These are phyloP conservation scores for Dacryopinax spathularia DNA, from an alignment of 768 basidiomycete genomes.

Conservation along the genomic window DNA sequence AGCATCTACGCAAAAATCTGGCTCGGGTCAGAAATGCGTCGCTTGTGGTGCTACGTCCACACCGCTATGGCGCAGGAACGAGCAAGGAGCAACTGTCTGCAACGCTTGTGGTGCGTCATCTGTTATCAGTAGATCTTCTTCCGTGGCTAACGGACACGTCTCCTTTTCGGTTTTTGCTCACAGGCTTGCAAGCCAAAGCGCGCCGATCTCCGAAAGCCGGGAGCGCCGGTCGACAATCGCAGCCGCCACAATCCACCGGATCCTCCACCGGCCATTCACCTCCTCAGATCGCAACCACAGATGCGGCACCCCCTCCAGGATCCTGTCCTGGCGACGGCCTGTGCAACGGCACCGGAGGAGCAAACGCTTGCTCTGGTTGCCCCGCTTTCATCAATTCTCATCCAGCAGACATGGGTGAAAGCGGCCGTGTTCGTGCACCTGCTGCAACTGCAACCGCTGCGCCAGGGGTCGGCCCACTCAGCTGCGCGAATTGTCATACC, in stretches of 20 bases:
- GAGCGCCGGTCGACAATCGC: background rate
- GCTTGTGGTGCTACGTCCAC: slow-evolving; percentile 67
- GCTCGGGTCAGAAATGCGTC: slow-evolving; percentile 34
- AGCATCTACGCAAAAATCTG: background rate
- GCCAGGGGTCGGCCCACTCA: background rate
- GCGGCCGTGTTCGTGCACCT: background rate
- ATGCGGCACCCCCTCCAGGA: slow-evolving; percentile 20
- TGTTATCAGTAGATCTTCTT: slow-evolving; percentile 6
- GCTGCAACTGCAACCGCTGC: background rate
- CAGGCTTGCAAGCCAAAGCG: slow-evolving; percentile 2
- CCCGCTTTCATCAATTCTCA: slow-evolving; percentile 80
- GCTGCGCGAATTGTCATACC: slow-evolving; percentile 74
- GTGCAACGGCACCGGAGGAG: slow-evolving; percentile 94
- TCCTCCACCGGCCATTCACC: background rate
- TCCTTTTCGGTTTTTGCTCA: background rate
- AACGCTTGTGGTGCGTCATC: slow-evolving; percentile 71
- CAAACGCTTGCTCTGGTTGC: slow-evolving; percentile 84
- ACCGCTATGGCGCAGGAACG: slow-evolving; percentile 72
- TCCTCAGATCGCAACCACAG: background rate
- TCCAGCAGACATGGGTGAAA: background rate
- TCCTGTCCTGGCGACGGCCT: slow-evolving; percentile 98
- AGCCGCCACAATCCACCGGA: background rate
- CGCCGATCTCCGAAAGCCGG: background rate
- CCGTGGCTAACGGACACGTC: slow-evolving; percentile 12
- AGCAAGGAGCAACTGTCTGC: slow-evolving; percentile 70